Evolutionary conservation across 257 asterid genomes (phyloP).

Genomic region (Thymus quinquecostatus): DNA sequence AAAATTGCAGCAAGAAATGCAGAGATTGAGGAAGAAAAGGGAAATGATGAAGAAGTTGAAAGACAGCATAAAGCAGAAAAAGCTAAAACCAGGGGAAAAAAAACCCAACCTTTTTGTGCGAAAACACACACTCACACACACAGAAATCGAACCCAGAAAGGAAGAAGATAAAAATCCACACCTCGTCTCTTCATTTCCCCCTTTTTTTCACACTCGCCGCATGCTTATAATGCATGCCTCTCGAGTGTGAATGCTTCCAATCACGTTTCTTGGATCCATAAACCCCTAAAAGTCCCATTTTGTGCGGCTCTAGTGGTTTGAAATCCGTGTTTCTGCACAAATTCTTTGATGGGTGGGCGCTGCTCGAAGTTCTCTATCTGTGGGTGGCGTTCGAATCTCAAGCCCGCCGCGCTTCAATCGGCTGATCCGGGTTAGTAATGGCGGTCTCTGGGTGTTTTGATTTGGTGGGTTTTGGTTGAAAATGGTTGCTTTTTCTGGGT

Average conservation of each 20-base stretch:
- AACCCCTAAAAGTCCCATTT: conserved; percentile 16
- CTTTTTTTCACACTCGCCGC: conserved; percentile 33
- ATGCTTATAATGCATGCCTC: conserved; percentile 46
- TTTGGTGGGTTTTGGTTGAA: conserved; percentile 7
- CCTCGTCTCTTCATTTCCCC: conserved; percentile 5
- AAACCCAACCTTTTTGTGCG: conserved; percentile 25
- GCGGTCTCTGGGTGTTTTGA: background rate
- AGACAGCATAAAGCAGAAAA: conserved; percentile 46
- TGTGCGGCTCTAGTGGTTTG: background rate
- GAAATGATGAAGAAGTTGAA: conserved; percentile 44
- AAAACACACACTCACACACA: conserved; percentile 15
- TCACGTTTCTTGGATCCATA: conserved; percentile 43
- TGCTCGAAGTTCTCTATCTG: conserved; percentile 55
- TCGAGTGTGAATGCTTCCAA: conserved; percentile 29
- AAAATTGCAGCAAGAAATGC: conserved; percentile 20
- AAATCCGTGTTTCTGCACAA: background rate
- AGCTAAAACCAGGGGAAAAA: conserved; percentile 23
- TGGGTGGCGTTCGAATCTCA: conserved; percentile 51
- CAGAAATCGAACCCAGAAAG: conserved; percentile 9
- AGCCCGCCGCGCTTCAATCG: conserved; percentile 45
- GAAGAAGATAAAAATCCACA: conserved; percentile 12
- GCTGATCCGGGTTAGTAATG: conserved; percentile 47
- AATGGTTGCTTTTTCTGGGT: background rate
- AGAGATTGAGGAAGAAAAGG: conserved; percentile 34
- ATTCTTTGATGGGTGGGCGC: conserved; percentile 45